Percentiles rank a stretch among this genome's conserved stretches.
Evolutionary conservation across 2,329 filamentous ascomycete species (phyloP).

Genomic region (Aschersonia sp.): DNA sequence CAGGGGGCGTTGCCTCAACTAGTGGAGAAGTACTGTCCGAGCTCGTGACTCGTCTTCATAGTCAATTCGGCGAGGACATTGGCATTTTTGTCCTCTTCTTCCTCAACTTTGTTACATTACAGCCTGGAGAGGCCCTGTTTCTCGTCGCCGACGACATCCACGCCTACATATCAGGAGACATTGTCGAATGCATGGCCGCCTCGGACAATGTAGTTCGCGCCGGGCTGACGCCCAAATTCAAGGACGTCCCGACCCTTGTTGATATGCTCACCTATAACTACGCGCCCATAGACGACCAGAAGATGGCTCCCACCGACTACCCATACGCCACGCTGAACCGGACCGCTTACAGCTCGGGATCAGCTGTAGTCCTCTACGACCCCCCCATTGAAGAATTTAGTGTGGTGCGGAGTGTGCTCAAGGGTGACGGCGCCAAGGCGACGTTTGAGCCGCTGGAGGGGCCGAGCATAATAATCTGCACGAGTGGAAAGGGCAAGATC

Average conservation of each 20-base stretch:
- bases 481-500: constrained; percentile 67
- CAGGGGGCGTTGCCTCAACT: constrained; percentile 52
- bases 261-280: constrained; percentile 91
- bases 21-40: constrained; percentile 57
- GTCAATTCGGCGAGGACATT: constrained; percentile 78
- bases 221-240: constrained; percentile 96
- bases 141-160: constrained; percentile 94
- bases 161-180: constrained; percentile 83
- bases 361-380: constrained; percentile 66
- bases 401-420: constrained; percentile 69
- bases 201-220: constrained; percentile 98
- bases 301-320: constrained; percentile 77
- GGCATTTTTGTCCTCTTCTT: constrained; percentile 94
- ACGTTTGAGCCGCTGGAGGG: constrained; percentile 80
- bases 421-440: constrained; percentile 58
- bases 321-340: constrained; percentile 73
- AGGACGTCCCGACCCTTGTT: constrained; percentile 81
- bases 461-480: constrained; percentile 88
- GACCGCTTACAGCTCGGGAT: constrained; percentile 65
- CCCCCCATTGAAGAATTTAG: constrained; percentile 94
- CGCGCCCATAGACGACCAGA: constrained; percentile 86
- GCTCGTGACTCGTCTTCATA: constrained; percentile 62
- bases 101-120: constrained; percentile 83
- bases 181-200: constrained; percentile 97
- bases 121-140: constrained; percentile 88